Conservation (phyloP, 1,284 basidiomycete species). For the Marasmius tenuissimus region DNA sequence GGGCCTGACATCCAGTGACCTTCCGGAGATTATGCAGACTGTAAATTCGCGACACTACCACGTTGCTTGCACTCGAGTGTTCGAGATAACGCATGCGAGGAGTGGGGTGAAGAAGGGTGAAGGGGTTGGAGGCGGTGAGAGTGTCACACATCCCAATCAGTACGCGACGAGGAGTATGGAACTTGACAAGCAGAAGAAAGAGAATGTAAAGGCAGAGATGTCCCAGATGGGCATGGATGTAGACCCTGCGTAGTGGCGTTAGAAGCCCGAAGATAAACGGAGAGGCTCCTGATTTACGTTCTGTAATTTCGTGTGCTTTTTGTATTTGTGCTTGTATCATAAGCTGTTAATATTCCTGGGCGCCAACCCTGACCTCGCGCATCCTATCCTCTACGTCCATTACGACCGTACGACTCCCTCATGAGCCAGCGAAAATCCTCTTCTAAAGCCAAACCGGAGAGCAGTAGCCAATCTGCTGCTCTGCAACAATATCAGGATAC, state of each 20-base stretch:
- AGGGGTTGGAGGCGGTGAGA: constrained; percentile 86
- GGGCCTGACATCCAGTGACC: constrained; percentile 62
- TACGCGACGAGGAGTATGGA: constrained; percentile 73
- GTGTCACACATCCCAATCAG: constrained; percentile 94
- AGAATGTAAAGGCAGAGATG: constrained; percentile 22
- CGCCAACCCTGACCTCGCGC: not conserved
- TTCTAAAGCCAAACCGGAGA: constrained; percentile 22
- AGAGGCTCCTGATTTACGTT: not conserved
- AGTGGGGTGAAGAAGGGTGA: constrained; percentile 86
- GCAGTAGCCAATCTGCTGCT: constrained; percentile 39
- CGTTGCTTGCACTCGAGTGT: constrained; percentile 95
- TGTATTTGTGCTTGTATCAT: not conserved
- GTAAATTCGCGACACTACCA: constrained; percentile 90
- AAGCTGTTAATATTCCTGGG: not conserved
- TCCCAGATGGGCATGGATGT: constrained; percentile 18
- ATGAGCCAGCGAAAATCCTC: constrained; percentile 42
- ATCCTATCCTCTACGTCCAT: not conserved
- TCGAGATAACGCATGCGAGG: constrained; percentile 86
- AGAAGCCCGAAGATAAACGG: not conserved
- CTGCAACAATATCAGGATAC: constrained; percentile 86
- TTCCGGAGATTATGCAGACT: constrained; percentile 84
- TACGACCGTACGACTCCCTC: constrained; percentile 2
- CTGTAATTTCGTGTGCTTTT: not conserved
- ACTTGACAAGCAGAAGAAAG: constrained; percentile 47
- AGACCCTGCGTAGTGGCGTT: not conserved